Evolutionary conservation across 257 asterid genomes (phyloP).

Genomic region (Rauvolfia tetraphylla): DNA sequence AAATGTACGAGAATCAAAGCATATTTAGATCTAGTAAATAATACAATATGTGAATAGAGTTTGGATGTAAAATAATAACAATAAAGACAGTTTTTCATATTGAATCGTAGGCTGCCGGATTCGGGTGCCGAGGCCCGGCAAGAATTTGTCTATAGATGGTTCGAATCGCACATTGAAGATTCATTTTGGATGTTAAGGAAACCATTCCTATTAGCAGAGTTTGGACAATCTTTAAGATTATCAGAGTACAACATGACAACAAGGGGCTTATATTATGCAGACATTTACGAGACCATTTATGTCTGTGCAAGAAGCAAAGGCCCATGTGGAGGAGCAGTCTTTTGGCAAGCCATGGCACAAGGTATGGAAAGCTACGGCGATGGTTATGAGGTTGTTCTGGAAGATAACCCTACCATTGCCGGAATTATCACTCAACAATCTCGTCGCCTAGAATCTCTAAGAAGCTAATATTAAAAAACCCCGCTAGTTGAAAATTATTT

Average conservation of each 20-base stretch:
- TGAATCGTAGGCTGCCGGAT: neutral
- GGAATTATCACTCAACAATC: conserved; percentile 26
- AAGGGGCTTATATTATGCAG: neutral
- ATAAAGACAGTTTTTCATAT: neutral
- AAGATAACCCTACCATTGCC: conserved; percentile 20
- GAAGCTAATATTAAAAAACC: neutral
- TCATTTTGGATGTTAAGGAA: neutral
- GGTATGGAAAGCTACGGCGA: conserved; percentile 21
- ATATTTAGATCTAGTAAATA: too few species aligned
- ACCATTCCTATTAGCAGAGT: neutral
- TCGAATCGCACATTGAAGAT: neutral
- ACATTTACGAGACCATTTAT: neutral
- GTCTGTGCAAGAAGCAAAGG: neutral
- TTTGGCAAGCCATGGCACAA: neutral
- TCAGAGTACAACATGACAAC: neutral
- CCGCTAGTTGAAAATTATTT: too few species aligned
- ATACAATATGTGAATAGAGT: too few species aligned
- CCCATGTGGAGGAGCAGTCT: neutral
- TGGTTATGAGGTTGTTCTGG: conserved; percentile 27
- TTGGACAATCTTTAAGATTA: neutral
- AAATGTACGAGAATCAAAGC: too few species aligned
- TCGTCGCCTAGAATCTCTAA: conserved; percentile 16
- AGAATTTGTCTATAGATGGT: neutral
- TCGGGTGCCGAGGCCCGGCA: neutral
- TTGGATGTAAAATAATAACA: too few species aligned